Base-by-base conservation (phyloP, 2,329 filamentous ascomycete species). In the Botrytis paeoniae region DNA sequence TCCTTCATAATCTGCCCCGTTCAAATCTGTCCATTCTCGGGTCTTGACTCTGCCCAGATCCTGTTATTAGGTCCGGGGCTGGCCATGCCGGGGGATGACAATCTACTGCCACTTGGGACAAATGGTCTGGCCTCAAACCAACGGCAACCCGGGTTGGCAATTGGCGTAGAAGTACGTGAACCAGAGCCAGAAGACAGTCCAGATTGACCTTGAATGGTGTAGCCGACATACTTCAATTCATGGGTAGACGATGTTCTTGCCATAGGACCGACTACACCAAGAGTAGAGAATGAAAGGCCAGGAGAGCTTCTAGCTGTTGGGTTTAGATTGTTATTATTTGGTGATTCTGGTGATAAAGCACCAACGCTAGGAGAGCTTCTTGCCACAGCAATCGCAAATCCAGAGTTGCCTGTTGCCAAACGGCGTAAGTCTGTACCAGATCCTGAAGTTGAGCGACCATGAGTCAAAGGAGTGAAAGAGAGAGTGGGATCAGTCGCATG, bases 241-340 rank as follows among this genome's bases (percentile, higher is more conserved):
- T 69, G 35, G 1, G 48, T 43, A 2, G 65, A 57, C 3, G 37
- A 12, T 6, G 37, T 43, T 69, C 65, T 69, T 41, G 10, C n/a
- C 35, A 69, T 69, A 1, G 65, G n/a, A 1, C 35, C n/a, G 6
- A 32, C 7, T 12, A n/a, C 16, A 32, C n/a, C 10, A 12, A n/a
- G n/a, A 37, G 22, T 43, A 1, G 65, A 41, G 18, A 57, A 41
- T 6, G 48, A 57, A 14, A 69, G 12, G 14, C 65, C 48, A 22
- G 65, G 65, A 4, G 65, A 69, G 37, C 65, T 69, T 57, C 65
- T 57, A 16, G 65, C 65, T 41, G 65, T 69, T 2, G n/a, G 32
- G 16, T 39, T 20, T 18, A 22, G 7, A 16, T 57, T 39, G 7
- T 10, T n/a, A 32, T 32, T 4, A 5, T 37, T 6, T 41, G 48